phyloP scores from a whole-genome alignment of 495 filamentous ascomycete species.

The Podospora fimiseda region DNA sequence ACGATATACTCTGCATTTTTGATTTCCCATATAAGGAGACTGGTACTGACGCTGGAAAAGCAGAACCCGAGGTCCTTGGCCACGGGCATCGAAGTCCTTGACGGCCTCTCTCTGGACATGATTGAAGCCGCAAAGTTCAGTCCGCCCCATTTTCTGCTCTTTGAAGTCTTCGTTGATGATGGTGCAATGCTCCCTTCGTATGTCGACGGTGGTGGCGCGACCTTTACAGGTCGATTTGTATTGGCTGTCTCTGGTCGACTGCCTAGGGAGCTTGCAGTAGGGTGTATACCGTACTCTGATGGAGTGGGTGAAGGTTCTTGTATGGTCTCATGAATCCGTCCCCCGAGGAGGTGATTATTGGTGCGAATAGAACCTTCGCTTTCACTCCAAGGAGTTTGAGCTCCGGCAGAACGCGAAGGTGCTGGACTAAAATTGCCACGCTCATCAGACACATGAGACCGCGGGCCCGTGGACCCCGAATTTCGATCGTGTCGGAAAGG shows the following conservation, averaged over 20 bases:
- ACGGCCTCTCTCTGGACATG: background rate
- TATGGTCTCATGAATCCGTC: no score
- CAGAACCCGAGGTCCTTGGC: slow-evolving; percentile 14
- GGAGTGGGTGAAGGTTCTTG: no score
- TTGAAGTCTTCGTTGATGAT: background rate
- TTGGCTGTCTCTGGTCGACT: no score
- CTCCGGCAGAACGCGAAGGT: background rate
- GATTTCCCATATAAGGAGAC: slow-evolving; percentile 13
- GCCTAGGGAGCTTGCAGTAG: no score
- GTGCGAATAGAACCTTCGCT: no score
- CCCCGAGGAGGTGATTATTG: no score
- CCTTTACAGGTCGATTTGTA: no score
- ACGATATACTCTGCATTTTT: slow-evolving; percentile 6
- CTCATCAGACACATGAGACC: background rate
- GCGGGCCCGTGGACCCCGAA: background rate
- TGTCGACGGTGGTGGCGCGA: no score
- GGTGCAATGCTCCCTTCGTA: background rate
- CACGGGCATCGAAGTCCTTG: background rate
- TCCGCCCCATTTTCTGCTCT: background rate
- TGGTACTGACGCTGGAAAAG: slow-evolving; percentile 9
- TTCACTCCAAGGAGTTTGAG: background rate
- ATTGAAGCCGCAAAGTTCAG: background rate
- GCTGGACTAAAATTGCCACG: background rate
- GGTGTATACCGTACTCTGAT: no score
- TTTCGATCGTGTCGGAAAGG: no score